These are phyloP conservation scores for Cutaneotrichosporon dermatis DNA, from an alignment of 1,284 basidiomycete species.

Conservation along the genomic window DNA sequence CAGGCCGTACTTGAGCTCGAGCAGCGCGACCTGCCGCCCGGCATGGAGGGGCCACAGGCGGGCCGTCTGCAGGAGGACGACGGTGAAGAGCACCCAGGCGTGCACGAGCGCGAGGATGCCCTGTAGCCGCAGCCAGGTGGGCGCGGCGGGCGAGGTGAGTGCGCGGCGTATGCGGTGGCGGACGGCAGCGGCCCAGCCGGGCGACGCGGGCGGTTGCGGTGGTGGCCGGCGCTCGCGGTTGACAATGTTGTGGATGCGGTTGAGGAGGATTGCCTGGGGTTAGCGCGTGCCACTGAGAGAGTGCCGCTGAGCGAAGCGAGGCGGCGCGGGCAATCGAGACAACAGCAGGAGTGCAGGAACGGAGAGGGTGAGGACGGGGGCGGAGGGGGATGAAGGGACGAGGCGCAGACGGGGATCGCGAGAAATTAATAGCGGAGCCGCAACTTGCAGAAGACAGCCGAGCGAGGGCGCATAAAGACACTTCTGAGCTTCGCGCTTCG, in stretches of 20 bases:
- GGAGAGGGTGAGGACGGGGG: too few relatives aligned
- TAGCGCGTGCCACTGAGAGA: neutral
- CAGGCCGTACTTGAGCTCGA: neutral
- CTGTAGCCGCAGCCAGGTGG: conserved; percentile 37
- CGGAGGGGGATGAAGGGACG: too few relatives aligned
- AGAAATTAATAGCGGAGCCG: too few relatives aligned
- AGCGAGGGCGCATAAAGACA: too few relatives aligned
- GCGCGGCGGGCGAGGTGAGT: conserved; percentile 29
- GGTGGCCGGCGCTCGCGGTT: conserved; percentile 35
- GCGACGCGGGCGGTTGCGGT: conserved; percentile 27
- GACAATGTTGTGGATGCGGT: conserved; percentile 46
- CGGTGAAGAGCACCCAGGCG: conserved; percentile 40
- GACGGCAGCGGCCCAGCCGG: conserved; percentile 7
- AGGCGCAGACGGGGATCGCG: too few relatives aligned
- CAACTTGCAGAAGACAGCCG: too few relatives aligned
- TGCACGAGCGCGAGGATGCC: conserved; percentile 34
- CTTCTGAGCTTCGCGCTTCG: too few relatives aligned
- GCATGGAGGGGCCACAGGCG: conserved; percentile 30
- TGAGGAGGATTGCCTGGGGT: conserved; percentile 41
- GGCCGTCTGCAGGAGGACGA: conserved; percentile 40
- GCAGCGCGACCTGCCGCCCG: neutral
- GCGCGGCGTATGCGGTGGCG: conserved; percentile 7
- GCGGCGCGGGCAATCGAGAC: too few relatives aligned
- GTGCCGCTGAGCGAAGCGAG: too few relatives aligned
- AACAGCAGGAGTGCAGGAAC: too few relatives aligned